Percentiles rank a stretch among this genome's conserved stretches.
phyloP scores from a whole-genome alignment of 148 eudicot genomes.

The Hydrangea macrophylla region DNA sequence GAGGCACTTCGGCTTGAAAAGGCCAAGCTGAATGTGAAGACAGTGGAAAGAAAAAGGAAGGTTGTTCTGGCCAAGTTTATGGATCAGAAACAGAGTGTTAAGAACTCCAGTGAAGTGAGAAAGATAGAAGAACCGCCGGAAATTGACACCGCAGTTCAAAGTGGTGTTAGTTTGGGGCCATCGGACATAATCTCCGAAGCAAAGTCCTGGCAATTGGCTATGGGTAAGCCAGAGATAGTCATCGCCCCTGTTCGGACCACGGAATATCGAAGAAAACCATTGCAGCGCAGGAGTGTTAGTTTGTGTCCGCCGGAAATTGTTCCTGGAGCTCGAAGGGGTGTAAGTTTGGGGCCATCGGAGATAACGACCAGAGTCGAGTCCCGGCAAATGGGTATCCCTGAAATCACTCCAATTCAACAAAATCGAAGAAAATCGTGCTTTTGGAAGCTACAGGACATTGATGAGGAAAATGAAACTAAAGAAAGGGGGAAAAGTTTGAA shows the following conservation, averaged over 20 bases:
- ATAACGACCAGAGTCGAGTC: constrained; percentile 32
- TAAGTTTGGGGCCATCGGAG: no score
- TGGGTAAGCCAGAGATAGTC: constrained; percentile 60
- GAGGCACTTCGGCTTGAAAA: constrained; percentile 57
- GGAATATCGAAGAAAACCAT: no score
- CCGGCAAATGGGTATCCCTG: constrained; percentile 36
- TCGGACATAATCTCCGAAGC: constrained; percentile 49
- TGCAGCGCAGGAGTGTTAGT: no score
- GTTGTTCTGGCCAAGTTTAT: constrained; percentile 60
- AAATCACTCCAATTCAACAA: constrained; percentile 55
- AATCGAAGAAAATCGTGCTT: constrained; percentile 78
- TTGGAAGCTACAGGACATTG: constrained; percentile 78
- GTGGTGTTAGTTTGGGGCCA: constrained; percentile 80
- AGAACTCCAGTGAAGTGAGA: constrained; percentile 22
- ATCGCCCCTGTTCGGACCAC: no score
- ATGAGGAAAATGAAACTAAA: constrained; percentile 56
- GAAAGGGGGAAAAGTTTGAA: constrained; percentile 59
- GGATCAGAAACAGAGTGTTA: constrained; percentile 48
- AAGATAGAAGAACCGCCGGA: constrained; percentile 39
- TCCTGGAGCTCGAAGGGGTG: no score
- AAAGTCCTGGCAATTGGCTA: constrained; percentile 61
- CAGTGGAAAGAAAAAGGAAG: constrained; percentile 42
- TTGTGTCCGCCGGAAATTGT: no score
- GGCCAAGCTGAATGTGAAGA: constrained; percentile 45
- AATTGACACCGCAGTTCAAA: constrained; percentile 37